Conservation (phyloP, 2,329 filamentous ascomycete genomes). For the Aspergillus fischeri region DNA sequence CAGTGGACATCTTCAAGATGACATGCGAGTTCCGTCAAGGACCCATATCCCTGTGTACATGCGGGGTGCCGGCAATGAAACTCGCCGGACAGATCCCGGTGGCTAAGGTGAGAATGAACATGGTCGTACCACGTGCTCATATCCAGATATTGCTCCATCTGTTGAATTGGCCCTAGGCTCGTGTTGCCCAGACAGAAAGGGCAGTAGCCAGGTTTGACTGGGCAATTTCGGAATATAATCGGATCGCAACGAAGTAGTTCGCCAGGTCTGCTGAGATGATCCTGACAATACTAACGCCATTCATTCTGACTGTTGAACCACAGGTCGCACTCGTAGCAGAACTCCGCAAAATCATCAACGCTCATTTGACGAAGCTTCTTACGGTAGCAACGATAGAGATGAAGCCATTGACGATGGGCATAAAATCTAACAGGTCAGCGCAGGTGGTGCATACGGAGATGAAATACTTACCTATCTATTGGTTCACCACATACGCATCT, state of each 20-base stretch:
- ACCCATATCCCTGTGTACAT: neutral
- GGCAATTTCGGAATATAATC: slow-evolving; percentile 10
- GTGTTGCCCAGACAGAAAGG: slow-evolving; percentile 7
- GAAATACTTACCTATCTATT: slow-evolving; percentile 4
- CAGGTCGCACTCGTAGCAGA: slow-evolving; percentile 7
- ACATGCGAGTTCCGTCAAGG: neutral
- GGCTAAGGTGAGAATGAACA: too few relatives aligned
- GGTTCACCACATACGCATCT: slow-evolving; percentile 6
- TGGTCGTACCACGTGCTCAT: too few relatives aligned
- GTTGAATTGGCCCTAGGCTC: neutral
- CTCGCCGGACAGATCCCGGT: neutral
- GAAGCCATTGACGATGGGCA: slow-evolving; percentile 7
- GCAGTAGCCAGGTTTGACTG: slow-evolving; percentile 9
- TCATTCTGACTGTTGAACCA: slow-evolving; percentile 8
- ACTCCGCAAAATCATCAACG: slow-evolving; percentile 6
- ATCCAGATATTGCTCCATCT: neutral
- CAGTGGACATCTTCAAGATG: slow-evolving; percentile 3
- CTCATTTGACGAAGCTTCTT: neutral
- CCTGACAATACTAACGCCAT: slow-evolving; percentile 4
- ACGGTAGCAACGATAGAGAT: slow-evolving; percentile 12
- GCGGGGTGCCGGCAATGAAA: slow-evolving; percentile 5
- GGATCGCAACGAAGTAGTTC: slow-evolving; percentile 11
- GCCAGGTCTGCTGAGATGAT: slow-evolving; percentile 5
- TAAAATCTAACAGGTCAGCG: slow-evolving; percentile 3
- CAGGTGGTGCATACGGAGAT: too few relatives aligned